Conservation (phyloP, 2,329 filamentous ascomycete species). For the Lojkania enalia region DNA sequence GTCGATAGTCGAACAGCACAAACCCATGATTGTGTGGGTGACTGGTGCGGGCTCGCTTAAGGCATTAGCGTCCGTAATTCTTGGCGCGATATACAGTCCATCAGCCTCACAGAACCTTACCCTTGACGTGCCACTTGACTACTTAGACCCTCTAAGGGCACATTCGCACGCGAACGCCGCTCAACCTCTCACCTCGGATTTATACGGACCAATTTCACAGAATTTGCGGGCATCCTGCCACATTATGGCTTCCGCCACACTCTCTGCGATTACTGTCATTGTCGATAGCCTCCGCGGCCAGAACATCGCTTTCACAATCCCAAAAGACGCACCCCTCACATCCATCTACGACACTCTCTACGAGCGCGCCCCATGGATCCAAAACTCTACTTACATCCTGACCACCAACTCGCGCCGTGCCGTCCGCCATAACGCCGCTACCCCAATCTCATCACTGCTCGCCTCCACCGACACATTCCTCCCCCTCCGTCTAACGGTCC, state of each 20-base stretch:
- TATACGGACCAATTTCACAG: too few relatives aligned
- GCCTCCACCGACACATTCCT: slow-evolving; percentile 67
- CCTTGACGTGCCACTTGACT: too few relatives aligned
- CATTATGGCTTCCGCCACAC: slow-evolving; percentile 28
- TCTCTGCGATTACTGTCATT: slow-evolving; percentile 59
- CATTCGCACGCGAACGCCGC: too few relatives aligned
- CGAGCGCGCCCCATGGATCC: slow-evolving; percentile 61
- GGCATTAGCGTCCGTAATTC: too few relatives aligned
- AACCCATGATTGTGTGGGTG: too few relatives aligned
- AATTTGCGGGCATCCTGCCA: too few relatives aligned
- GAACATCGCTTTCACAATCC: slow-evolving; percentile 78
- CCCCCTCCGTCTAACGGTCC: slow-evolving; percentile 76
- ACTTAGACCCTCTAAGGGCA: too few relatives aligned
- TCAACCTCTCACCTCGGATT: too few relatives aligned
- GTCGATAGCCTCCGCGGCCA: slow-evolving; percentile 83
- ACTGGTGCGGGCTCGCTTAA: too few relatives aligned
- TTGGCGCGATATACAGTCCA: too few relatives aligned
- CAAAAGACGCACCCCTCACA: slow-evolving; percentile 66
- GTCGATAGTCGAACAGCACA: neutral
- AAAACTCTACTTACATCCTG: slow-evolving; percentile 67
- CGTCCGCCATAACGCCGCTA: slow-evolving; percentile 58
- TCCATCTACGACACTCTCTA: slow-evolving; percentile 67
- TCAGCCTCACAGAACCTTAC: too few relatives aligned
- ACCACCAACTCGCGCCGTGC: slow-evolving; percentile 80
- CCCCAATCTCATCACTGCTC: slow-evolving; percentile 66